phyloP scores from a whole-genome alignment of 345 rosid species.

The Populus tremula region DNA sequence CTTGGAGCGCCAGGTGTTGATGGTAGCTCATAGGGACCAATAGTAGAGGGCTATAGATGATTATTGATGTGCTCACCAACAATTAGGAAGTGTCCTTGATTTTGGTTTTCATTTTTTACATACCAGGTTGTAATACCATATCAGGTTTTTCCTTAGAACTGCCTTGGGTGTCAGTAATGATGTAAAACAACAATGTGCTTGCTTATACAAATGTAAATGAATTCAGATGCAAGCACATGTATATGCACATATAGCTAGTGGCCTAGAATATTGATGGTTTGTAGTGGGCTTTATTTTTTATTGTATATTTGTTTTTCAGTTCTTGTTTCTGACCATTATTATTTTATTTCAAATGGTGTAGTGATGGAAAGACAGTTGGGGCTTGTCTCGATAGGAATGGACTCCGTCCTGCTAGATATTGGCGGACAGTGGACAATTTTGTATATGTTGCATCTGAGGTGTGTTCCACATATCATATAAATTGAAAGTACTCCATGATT shows the following conservation, averaged over 20 bases:
- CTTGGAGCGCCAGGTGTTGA: neutral
- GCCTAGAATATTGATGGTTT: neutral
- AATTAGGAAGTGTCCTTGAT: neutral
- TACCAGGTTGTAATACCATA: neutral
- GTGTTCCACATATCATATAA: conserved; percentile 22
- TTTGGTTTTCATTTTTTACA: neutral
- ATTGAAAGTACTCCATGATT: conserved; percentile 8
- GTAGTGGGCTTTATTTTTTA: neutral
- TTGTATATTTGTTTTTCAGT: conserved; percentile 19
- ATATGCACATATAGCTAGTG: neutral
- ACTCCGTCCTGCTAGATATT: conserved; percentile 98
- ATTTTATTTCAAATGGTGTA: conserved; percentile 43
- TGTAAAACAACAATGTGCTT: neutral
- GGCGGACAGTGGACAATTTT: conserved; percentile 88
- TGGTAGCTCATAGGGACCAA: neutral
- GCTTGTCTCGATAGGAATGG: conserved; percentile 98
- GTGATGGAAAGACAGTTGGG: conserved; percentile 99
- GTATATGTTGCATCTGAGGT: conserved; percentile 99
- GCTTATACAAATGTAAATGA: neutral
- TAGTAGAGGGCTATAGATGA: neutral
- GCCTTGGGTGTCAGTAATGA: neutral
- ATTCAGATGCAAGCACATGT: neutral
- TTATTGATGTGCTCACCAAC: neutral
- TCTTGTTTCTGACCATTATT: conserved; percentile 34
- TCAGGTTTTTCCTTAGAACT: neutral